Conservation (phyloP, 2,329 filamentous ascomycete species). For the Cyanodermella asteris region DNA sequence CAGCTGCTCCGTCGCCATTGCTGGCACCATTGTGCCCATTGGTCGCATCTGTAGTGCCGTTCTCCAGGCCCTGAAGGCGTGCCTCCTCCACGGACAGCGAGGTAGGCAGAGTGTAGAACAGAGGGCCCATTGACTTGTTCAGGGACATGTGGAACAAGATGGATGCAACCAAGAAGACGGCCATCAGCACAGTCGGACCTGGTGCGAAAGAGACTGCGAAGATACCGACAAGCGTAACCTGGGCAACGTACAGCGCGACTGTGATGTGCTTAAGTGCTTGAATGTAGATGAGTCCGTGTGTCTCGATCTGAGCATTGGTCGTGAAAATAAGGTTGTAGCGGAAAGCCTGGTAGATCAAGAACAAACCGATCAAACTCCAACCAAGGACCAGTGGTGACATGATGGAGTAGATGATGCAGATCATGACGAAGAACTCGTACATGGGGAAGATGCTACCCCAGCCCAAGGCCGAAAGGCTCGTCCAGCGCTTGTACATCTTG, state of each 20-base stretch:
- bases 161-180: constrained; percentile 54
- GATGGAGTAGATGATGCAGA: constrained; percentile 63
- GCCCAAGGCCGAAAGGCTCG: constrained; percentile 46
- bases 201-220: constrained; percentile 48
- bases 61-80: constrained; percentile 19
- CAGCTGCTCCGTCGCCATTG: constrained; percentile 1
- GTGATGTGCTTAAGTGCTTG: constrained; percentile 73
- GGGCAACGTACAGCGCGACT: constrained; percentile 61
- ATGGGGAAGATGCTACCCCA: constrained; percentile 72
- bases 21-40: constrained; percentile 3
- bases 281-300: constrained; percentile 69
- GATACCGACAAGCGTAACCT: constrained; percentile 65
- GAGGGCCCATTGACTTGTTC: constrained; percentile 21
- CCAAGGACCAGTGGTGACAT: constrained; percentile 70
- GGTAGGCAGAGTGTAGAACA: constrained; percentile 50
- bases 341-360: constrained; percentile 68
- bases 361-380: constrained; percentile 60
- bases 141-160: constrained; percentile 47
- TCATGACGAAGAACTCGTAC: constrained; percentile 46
- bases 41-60: constrained; percentile 11
- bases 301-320: constrained; percentile 61
- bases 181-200: constrained; percentile 53
- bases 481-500: constrained; percentile 60
- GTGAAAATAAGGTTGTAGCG: constrained; percentile 83
- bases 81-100: constrained; percentile 41